Evolutionary conservation across 257 asterid species (phyloP), one percentile per base, ranked within the genome.

Genomic region (Coffea canephora): DNA sequence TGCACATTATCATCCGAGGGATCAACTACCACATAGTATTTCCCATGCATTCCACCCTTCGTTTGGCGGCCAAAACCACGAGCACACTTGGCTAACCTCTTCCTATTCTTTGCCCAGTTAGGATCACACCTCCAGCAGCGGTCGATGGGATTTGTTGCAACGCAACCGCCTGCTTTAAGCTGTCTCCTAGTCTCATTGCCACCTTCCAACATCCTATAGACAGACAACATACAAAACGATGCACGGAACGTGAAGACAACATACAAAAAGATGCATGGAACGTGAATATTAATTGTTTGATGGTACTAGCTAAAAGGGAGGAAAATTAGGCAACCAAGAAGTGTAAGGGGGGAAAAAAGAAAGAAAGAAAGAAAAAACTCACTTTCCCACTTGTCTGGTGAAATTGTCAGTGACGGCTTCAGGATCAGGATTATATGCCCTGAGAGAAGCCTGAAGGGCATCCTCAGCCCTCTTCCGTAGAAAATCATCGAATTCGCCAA

Each of bases 131-230:
- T 79, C 95, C 96, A 93, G 78, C 97, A 91, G 0, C 83, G 55
- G 82, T 93, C 97, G 15, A 93, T 90, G 3, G 97, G 96, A 84
- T 91, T 93, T 41, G 90, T 88, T 31, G 89, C 91, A 76, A 19
- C 39, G 86, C 97, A 91, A 15, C 59, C 64, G 15, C 39, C 66
- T 62, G 48, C 74, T 55, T 34, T 50, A 8, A 89, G 87, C 2
- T 78, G 70, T 76, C 92, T 90, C 75, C 91, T 84, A 4, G 87
- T 85, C 70, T 69, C 15, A 48, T 86, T 82, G 36, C 41, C 75
- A n/a, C 70, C 61, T 15, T 34, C 10, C 84, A 91, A 62, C 64
- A 61, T 74, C 85, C 94, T 91, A 67, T 8, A 2, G 21, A 39
- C 55, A 67, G 49, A 39, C 3, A 79, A 31, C 46, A 71, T 27